Conservation (phyloP, 441 rosid genomes). For the Pelargonium myrrhifolium region DNA sequence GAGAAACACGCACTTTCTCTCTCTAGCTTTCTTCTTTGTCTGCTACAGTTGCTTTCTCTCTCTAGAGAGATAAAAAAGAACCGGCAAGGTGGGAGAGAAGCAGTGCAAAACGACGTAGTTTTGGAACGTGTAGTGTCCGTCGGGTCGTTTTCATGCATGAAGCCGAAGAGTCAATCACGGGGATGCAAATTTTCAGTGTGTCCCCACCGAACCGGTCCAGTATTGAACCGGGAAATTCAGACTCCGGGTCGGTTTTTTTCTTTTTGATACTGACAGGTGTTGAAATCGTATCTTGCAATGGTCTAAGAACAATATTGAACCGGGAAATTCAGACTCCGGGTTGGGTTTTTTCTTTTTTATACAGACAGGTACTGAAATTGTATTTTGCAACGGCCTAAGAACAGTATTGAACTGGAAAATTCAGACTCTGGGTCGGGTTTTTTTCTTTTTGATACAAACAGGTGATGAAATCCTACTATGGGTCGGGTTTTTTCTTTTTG, state of each 20-base stretch:
- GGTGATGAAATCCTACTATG: no score
- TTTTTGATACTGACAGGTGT: no score
- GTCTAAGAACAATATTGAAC: no score
- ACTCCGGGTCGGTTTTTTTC: neutral
- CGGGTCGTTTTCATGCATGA: conserved; percentile 5
- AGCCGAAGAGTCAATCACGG: conserved; percentile 6
- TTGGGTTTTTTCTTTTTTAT: no score
- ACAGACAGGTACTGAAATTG: no score
- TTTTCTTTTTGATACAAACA: no score
- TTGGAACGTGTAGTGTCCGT: neutral
- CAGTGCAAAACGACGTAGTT: neutral
- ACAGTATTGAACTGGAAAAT: no score
- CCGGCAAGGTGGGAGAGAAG: neutral
- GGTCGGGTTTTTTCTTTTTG: no score
- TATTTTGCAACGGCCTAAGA: no score
- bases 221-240: neutral
- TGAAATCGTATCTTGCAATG: no score
- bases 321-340: no score
- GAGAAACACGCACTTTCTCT: neutral
- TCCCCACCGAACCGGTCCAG: neutral
- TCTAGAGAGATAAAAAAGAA: neutral
- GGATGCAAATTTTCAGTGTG: neutral
- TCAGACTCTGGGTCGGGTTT: no score
- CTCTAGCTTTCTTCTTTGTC: neutral
- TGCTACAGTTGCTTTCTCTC: neutral